Evolutionary conservation across 2,329 filamentous ascomycete species (phyloP).

Genomic region (Phoma herbarum): DNA sequence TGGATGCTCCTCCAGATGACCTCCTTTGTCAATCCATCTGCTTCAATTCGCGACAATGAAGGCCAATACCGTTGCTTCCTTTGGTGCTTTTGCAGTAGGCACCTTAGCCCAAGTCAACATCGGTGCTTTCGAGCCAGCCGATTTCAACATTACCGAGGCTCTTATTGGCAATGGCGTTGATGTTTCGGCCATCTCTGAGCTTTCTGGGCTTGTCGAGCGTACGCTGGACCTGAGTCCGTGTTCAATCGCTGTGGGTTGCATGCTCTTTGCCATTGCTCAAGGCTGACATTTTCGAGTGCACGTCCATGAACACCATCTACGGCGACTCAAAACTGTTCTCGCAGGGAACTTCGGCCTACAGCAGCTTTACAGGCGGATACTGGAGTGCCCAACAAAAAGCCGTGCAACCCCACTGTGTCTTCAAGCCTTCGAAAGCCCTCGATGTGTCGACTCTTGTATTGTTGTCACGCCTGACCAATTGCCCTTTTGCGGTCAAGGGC

Average conservation of each 20-base stretch:
- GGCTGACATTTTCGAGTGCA: neutral
- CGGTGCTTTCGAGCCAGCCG: neutral
- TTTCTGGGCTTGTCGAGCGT: neutral
- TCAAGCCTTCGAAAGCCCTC: slow-evolving; percentile 9
- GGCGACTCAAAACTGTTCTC: neutral
- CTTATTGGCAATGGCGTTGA: neutral
- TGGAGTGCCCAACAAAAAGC: slow-evolving; percentile 35
- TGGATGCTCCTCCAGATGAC: neutral
- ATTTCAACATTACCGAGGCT: neutral
- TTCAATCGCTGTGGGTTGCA: neutral
- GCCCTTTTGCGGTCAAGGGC: neutral
- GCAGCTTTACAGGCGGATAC: slow-evolving; percentile 25
- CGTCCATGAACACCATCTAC: neutral
- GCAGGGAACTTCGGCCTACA: neutral
- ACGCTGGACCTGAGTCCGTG: neutral
- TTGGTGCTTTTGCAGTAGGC: neutral
- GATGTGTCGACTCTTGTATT: neutral
- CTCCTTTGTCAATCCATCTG: neutral
- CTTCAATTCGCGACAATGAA: neutral
- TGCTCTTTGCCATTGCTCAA: neutral
- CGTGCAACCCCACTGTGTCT: slow-evolving; percentile 32
- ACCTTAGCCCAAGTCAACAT: neutral
- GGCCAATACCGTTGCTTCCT: neutral
- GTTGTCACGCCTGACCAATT: neutral
- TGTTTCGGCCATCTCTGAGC: neutral